Evolutionary conservation across 2,329 filamentous ascomycete species (phyloP).

Genomic region (Colletotrichum filicis): DNA sequence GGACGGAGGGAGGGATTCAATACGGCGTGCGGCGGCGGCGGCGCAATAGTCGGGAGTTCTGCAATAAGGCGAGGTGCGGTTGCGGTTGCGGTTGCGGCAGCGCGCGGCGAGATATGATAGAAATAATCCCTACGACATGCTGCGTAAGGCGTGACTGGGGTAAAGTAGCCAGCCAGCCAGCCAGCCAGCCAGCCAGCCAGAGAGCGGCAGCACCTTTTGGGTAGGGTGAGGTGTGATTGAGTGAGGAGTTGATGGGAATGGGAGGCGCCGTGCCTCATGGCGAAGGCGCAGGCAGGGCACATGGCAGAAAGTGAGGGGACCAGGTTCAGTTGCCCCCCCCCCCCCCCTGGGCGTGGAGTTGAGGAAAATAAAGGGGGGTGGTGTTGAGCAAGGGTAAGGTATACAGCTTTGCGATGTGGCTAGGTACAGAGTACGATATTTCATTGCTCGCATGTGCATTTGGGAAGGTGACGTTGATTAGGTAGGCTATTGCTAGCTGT

Average conservation of each 20-base stretch:
- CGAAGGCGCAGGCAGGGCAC: conserved; percentile 9
- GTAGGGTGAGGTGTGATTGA: conserved; percentile 19
- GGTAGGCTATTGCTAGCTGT: neutral
- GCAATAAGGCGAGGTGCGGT: neutral
- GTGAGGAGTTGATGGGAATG: conserved; percentile 9
- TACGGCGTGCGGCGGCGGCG: neutral
- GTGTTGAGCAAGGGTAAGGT: neutral
- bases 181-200: too few relatives aligned
- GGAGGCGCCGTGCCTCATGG: conserved; percentile 11
- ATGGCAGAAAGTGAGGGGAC: conserved; percentile 22
- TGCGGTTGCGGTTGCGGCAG: neutral
- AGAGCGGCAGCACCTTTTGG: neutral
- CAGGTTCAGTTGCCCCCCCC: neutral
- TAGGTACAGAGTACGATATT: too few relatives aligned
- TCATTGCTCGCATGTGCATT: neutral
- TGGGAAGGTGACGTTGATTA: neutral
- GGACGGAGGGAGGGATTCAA: neutral
- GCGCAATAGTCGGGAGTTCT: neutral
- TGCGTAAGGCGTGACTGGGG: conserved; percentile 20
- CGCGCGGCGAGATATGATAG: conserved; percentile 1
- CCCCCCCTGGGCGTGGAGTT: conserved; percentile 2
- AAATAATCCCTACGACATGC: neutral
- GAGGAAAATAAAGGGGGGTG: neutral
- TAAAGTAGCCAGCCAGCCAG: neutral
- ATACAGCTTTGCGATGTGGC: neutral